phyloP scores from a whole-genome alignment of 1,139 yeast genomes.

The Yamadazyma triangularis region DNA sequence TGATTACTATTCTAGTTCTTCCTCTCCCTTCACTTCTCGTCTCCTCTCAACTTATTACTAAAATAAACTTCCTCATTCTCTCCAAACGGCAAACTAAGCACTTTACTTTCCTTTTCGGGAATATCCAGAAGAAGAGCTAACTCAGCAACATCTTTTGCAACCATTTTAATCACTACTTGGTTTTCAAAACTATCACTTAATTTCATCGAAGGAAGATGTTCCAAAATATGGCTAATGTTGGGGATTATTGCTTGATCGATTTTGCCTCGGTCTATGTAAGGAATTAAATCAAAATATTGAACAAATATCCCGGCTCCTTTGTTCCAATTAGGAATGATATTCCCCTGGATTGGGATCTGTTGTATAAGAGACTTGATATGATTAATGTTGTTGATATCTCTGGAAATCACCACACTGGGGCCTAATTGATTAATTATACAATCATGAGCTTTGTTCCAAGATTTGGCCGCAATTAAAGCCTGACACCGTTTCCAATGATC shows the following conservation, averaged over 20 bases:
- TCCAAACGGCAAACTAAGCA: conserved; percentile 38
- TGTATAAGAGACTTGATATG: conserved; percentile 37
- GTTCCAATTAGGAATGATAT: conserved; percentile 51
- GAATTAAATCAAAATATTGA: conserved; percentile 34
- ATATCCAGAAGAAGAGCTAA: conserved; percentile 23
- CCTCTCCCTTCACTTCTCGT: too few species aligned
- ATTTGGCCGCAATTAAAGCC: conserved; percentile 58
- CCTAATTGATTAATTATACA: conserved; percentile 57
- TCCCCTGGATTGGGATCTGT: conserved; percentile 43
- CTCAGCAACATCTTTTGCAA: conserved; percentile 45
- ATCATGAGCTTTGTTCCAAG: conserved; percentile 62
- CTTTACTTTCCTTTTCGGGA: conserved; percentile 18
- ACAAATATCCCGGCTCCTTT: conserved; percentile 56
- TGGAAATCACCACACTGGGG: conserved; percentile 56
- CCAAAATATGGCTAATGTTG: conserved; percentile 29
- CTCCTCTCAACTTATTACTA: too few species aligned
- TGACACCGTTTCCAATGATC: conserved; percentile 58
- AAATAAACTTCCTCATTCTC: conserved; percentile 45
- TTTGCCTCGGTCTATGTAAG: conserved; percentile 6
- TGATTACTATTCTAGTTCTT: too few species aligned
- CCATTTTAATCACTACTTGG: conserved; percentile 48
- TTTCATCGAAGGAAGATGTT: conserved; percentile 39
- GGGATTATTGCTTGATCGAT: conserved; percentile 3
- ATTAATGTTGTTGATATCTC: conserved; percentile 28
- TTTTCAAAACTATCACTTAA: conserved; percentile 15